Base-by-base conservation (phyloP, 768 basidiomycete genomes). In the Tricholomella constricta region DNA sequence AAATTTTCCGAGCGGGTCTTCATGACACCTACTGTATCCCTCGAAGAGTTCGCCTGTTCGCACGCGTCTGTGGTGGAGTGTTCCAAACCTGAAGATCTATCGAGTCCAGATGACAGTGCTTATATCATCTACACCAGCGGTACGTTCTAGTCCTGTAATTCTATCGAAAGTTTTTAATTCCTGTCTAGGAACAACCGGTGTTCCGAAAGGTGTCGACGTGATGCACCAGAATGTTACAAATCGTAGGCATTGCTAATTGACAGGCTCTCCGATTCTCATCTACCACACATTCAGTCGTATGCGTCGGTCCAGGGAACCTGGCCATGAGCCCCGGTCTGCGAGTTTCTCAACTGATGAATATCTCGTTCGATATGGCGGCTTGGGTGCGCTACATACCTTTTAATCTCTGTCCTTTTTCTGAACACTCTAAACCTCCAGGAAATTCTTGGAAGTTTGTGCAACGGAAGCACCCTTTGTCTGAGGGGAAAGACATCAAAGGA, bases 111-210 rank as follows among this genome's bases (percentile, higher is more conserved):
- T 6, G 76, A 82, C 56, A 75, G 77, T 29, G 76, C 74, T 8
- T 83, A 83, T 67, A 77, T 83, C 26, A 83, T 85, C 42, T 85
- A 83, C 64, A 83, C 82, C 6, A 81, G 81, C 48, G 82, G 82
- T 83, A 59, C 27, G 75, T 58, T 35, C 12, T 40, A 26, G 54
- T 19, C 42, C 36, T 11, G 6, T 43, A 19, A 26, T 42, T n/a
- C 10, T n/a, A 8, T 11, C 17, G 14, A 32, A 15, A 40, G 25
- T 26, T 60, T 19, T 52, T 52, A 14, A 31, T 22, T 19, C 48
- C 10, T 11, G 43, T 38, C 22, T 52, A 79, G 82, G 82, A 15
- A 83, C 83, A 8, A 83, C 82, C 11, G 82, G 82, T 5, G 71
- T 74, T 34, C 82, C 81, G 4, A 84, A 84, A 61, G 83, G 82